Evolutionary conservation across 164 flowering plant species (phyloP), one percentile per base, ranked within the genome.

Genomic region (Nelumbo lutea): DNA sequence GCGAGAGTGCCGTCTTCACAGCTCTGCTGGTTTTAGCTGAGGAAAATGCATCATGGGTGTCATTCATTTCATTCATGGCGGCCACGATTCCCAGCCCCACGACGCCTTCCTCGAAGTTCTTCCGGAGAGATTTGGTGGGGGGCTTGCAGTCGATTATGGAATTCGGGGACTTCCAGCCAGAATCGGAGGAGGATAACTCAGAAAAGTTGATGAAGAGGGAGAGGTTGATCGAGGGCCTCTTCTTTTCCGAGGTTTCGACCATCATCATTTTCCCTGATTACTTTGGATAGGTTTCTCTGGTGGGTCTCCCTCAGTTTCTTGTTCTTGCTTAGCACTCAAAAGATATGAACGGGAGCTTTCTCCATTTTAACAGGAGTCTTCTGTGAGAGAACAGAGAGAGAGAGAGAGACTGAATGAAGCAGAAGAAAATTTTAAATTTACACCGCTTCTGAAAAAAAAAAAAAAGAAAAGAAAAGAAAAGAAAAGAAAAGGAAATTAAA

Each of bases 11-110:
- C 14, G 68, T 39, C 38, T 55, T 71, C 56, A 56, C 68, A 5
- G 68, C 55, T 44, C 59, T 69, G 39, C 14, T 69, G 10, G 71
- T 27, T 41, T 65, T 51, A 48, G 61, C 15, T 8, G 62, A 11
- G 9, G 52, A 13, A 62, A 67, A 48, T 6, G 72, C 63, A 15
- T 75, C 74, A 42, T 68, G 69, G 64, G 62, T 39, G 55, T 71
- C 70, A 45, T 50, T 46, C 10, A 52, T 59, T 43, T 72, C 79
- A 70, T 68, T 77, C 83, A 83, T 73, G 41, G 86, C 86, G 6
- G 86, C 86, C 15, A 83, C 82, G 56, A 83, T 83, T 42, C 86
- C 86, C 1, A 83, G 78, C 61, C 86, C 86, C 5, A 83, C 83
- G 27, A 77, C 79, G 14, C 70, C 79, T 11, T 43, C 66, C 9